Evolutionary conservation across 1,139 yeast genomes (phyloP).

Genomic region (Nadsonia starkeyi-henricii): DNA sequence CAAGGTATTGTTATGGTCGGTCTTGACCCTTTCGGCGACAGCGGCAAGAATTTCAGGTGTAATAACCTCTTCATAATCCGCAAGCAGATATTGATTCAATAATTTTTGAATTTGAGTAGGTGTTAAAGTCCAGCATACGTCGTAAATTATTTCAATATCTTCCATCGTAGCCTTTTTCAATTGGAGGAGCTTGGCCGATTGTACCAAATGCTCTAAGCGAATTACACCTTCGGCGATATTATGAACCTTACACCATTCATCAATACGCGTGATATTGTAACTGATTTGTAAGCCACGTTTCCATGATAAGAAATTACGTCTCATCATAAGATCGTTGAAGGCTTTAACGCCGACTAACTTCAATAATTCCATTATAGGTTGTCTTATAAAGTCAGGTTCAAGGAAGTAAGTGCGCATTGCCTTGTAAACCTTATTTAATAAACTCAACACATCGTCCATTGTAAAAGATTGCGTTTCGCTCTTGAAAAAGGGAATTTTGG

Average conservation of each 20-base stretch:
- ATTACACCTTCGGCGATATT: conserved; percentile 81
- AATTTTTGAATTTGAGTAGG: conserved; percentile 91
- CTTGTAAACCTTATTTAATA: conserved; percentile 85
- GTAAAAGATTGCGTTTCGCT: conserved; percentile 39
- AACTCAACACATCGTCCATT: conserved; percentile 89
- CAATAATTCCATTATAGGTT: conserved; percentile 71
- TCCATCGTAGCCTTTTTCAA: conserved; percentile 79
- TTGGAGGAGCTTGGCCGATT: conserved; percentile 88
- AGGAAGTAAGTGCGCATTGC: conserved; percentile 86
- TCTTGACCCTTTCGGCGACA: conserved; percentile 74
- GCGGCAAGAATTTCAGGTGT: conserved; percentile 70
- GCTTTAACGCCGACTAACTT: conserved; percentile 86
- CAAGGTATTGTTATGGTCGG: conserved; percentile 26
- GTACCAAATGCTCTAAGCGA: conserved; percentile 76
- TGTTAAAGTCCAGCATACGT: conserved; percentile 88
- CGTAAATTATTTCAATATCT: conserved; percentile 86
- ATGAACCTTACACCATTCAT: conserved; percentile 97
- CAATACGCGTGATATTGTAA: conserved; percentile 89
- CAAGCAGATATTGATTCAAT: conserved; percentile 77
- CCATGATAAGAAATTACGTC: conserved; percentile 92
- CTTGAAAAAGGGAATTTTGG: conserved; percentile 54
- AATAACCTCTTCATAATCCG: conserved; percentile 95
- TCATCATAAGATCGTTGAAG: conserved; percentile 91
- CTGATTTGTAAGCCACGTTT: conserved; percentile 94
- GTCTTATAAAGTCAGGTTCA: conserved; percentile 73